Conservation (phyloP, 495 filamentous ascomycete species). For the Ascobolus immersus region DNA sequence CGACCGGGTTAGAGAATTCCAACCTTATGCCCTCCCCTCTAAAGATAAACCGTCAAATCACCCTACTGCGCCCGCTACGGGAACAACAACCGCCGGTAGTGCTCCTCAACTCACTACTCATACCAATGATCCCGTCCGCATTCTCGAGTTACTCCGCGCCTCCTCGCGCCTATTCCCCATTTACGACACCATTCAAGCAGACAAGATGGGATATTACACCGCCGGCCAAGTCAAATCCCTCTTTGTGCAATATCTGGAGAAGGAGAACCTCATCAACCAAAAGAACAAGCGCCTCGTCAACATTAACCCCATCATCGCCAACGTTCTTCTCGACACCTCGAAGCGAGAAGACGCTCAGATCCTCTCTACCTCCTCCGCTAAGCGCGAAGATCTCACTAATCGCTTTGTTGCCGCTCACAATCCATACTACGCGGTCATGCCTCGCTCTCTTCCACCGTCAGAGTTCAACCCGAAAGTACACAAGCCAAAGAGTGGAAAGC, state of each 20-base stretch:
- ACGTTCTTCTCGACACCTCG: slow-evolving; percentile 29
- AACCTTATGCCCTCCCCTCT: slow-evolving; percentile 25
- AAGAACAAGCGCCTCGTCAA: slow-evolving; percentile 39
- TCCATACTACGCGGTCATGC: slow-evolving; percentile 33
- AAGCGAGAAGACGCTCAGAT: slow-evolving; percentile 28
- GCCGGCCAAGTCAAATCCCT: slow-evolving; percentile 19
- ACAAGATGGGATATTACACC: slow-evolving; percentile 29
- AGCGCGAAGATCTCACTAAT: slow-evolving; percentile 37
- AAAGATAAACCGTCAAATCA: slow-evolving; percentile 18
- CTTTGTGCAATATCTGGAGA: slow-evolving; percentile 25
- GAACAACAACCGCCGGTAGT: slow-evolving; percentile 17
- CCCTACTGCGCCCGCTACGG: slow-evolving; percentile 4
- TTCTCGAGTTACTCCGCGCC: slow-evolving; percentile 29
- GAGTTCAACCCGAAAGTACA: slow-evolving; percentile 15
- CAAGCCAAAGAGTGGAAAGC: slow-evolving; percentile 36
- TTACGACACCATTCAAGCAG: slow-evolving; percentile 24
- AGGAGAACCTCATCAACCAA: slow-evolving; percentile 22
- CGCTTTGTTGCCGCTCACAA: slow-evolving; percentile 28
- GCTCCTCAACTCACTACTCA: slow-evolving; percentile 22
- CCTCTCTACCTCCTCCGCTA: slow-evolving; percentile 31
- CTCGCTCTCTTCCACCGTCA: slow-evolving; percentile 24
- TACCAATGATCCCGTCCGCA: slow-evolving; percentile 31
- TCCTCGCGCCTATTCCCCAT: slow-evolving; percentile 31
- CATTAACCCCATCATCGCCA: slow-evolving; percentile 36
- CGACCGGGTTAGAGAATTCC: slow-evolving; percentile 27